Evolutionary conservation across 2,329 filamentous ascomycete species (phyloP), one percentile per base, ranked within the genome.

Genomic region (Parasarocladium wereldwijsianum): DNA sequence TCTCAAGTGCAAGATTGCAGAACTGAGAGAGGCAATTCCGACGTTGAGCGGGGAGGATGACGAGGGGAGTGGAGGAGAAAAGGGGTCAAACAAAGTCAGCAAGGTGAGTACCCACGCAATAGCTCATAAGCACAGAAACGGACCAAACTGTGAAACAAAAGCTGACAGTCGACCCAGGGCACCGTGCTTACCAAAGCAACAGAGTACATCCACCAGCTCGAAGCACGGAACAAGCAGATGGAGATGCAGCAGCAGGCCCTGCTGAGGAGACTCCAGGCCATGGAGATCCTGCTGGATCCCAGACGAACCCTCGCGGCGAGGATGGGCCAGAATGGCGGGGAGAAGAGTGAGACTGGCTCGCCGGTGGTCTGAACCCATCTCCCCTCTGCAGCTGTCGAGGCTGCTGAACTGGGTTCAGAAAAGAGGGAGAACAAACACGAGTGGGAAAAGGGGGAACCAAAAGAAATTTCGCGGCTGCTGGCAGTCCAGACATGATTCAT

Each of bases 1-100:
- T 43, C 63, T 94, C 34, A 93, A 94, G 48, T 85, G 93, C 49
- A 94, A 93, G 60, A 93, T 94, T 43, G 78, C 83, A 29, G 83
- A 84, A 35, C 61, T 94, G 34, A 68, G 85, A 42, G 83, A 93
- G 50, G 90, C 83, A 42, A 83, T 94, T 7, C 86, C 86, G 3
- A 86, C 80, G 48, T 60, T 94, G 28, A 65, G 64, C 31, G 59
- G 58, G 34, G 70, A 68, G 17, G 73, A 76, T 38, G 37, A 41
- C 3, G 62, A 43, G 3, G 43, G 41, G 5, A 26, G 24, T 26
- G 32, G 24, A n/a, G 23, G 10, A 4, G 32, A 34, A 14, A 18
- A 17, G 6, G 13, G 9, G 9, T 17, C 69, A 0, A 66, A 64
- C 0, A 73, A 75, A 26, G 78, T 82, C 38, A 69, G 74, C 17